Conservation (phyloP, 1,284 basidiomycete species). For the Ustilago nuda region DNA sequence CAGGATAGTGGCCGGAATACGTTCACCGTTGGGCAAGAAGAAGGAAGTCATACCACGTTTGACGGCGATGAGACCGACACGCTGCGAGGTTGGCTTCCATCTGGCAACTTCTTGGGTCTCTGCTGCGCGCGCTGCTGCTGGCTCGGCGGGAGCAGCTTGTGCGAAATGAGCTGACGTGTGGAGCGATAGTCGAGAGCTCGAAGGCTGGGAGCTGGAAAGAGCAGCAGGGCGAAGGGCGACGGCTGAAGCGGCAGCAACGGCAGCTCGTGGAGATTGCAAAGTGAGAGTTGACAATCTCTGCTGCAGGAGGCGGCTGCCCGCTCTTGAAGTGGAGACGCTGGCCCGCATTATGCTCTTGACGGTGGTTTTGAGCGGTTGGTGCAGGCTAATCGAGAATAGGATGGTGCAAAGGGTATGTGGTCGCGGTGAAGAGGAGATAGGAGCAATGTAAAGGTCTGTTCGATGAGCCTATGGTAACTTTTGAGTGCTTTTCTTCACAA, state of each 20-base stretch:
- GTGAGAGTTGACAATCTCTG: slow-evolving; percentile 30
- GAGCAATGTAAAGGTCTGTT: not conserved
- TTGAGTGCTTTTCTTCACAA: slow-evolving; percentile 29
- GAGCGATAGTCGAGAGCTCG: slow-evolving; percentile 13
- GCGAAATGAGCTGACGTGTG: slow-evolving; percentile 30
- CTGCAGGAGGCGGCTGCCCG: slow-evolving; percentile 40
- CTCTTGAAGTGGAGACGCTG: slow-evolving; percentile 26
- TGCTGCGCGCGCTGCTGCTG: slow-evolving; percentile 8
- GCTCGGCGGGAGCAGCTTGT: slow-evolving; percentile 27
- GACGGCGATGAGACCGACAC: slow-evolving; percentile 87
- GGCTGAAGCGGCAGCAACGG: slow-evolving; percentile 16
- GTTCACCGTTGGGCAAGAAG: slow-evolving; percentile 89
- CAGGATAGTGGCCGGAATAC: slow-evolving; percentile 91
- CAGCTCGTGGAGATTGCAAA: slow-evolving; percentile 24
- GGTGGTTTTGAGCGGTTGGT: not conserved
- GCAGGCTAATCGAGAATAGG: not conserved
- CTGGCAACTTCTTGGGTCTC: slow-evolving; percentile 13
- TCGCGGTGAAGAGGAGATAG: not conserved
- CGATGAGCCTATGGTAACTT: not conserved
- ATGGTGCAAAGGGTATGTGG: not conserved
- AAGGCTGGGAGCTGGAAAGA: not conserved
- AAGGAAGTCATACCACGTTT: slow-evolving; percentile 96
- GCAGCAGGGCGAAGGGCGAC: slow-evolving; percentile 13
- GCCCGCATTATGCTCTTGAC: slow-evolving; percentile 21
- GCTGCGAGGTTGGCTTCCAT: slow-evolving; percentile 87